These are phyloP conservation scores for Colletotrichum lini DNA, from an alignment of 2,329 filamentous ascomycete genomes.

Conservation along the genomic window DNA sequence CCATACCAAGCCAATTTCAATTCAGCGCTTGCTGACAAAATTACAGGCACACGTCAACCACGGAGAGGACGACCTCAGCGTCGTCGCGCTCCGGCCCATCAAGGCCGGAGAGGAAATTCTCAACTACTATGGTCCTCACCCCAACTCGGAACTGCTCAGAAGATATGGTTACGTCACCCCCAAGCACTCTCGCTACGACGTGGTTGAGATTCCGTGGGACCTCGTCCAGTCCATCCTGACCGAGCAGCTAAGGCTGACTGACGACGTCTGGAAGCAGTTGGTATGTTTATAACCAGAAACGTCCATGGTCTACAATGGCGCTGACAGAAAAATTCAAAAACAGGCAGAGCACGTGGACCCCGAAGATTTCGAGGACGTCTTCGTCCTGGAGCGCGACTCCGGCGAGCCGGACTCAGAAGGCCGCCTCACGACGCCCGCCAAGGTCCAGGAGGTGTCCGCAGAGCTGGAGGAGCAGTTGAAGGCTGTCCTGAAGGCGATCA, in stretches of 20 bases:
- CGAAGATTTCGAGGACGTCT: conserved; percentile 80
- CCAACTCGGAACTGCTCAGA: conserved; percentile 85
- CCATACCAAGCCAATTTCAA: fast-evolving
- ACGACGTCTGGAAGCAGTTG: conserved; percentile 57
- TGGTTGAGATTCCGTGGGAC: conserved; percentile 81
- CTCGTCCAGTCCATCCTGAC: conserved; percentile 65
- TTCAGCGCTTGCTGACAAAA: neutral
- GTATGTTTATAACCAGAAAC: conserved; percentile 54
- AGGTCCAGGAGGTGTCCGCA: conserved; percentile 60
- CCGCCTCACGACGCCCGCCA: conserved; percentile 55
- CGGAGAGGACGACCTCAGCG: conserved; percentile 71
- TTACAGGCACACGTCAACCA: conserved; percentile 68
- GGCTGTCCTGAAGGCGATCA: conserved; percentile 63
- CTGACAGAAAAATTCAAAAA: conserved; percentile 43
- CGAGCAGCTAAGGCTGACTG: conserved; percentile 55
- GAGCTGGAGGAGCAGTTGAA: conserved; percentile 69
- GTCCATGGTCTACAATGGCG: neutral
- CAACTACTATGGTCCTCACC: conserved; percentile 91
- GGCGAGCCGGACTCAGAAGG: conserved; percentile 67
- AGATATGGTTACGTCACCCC: conserved; percentile 90
- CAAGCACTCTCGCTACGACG: conserved; percentile 84
- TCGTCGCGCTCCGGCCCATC: conserved; percentile 80
- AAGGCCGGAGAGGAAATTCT: conserved; percentile 81
- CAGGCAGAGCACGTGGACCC: conserved; percentile 67
- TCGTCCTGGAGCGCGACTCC: conserved; percentile 74